Evolutionary conservation across 1,284 basidiomycete genomes (phyloP).

Genomic region (Austroboletus olivaceoglutinosus): DNA sequence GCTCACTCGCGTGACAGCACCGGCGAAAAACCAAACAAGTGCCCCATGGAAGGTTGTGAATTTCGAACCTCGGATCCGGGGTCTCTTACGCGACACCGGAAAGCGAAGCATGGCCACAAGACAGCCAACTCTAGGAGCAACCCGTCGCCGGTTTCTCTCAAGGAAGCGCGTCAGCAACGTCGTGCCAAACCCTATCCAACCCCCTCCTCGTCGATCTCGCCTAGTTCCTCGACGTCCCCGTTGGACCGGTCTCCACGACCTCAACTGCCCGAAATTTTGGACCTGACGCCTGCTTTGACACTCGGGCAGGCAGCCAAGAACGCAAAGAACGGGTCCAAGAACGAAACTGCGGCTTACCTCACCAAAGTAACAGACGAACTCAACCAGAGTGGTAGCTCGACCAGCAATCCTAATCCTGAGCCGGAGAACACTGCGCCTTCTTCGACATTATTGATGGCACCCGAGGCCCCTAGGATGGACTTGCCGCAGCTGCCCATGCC

Average conservation of each 20-base stretch:
- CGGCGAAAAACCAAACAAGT: slow-evolving; percentile 13
- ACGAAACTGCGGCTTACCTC: too few species aligned
- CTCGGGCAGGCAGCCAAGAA: not conserved
- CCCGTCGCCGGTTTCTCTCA: not conserved
- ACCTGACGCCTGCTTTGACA: not conserved
- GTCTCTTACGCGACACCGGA: slow-evolving; percentile 30
- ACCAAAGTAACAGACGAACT: too few species aligned
- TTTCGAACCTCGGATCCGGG: slow-evolving; percentile 28
- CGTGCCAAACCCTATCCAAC: not conserved
- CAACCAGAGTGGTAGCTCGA: not conserved
- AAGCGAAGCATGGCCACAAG: slow-evolving; percentile 11
- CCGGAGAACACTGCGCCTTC: not conserved
- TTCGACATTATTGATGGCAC: too few species aligned
- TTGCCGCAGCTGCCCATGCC: too few species aligned
- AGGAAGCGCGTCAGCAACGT: not conserved
- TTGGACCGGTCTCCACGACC: not conserved
- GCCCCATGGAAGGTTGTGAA: slow-evolving; percentile 21
- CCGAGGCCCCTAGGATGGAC: too few species aligned
- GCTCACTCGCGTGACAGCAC: slow-evolving; percentile 16
- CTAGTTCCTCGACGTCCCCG: not conserved
- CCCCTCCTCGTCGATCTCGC: not conserved
- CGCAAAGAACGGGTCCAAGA: too few species aligned
- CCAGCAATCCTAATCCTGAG: too few species aligned
- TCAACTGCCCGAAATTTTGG: not conserved
- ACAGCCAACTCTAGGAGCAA: not conserved